phyloP scores from a whole-genome alignment of 1,284 basidiomycete species.

The Malassezia vespertilionis region DNA sequence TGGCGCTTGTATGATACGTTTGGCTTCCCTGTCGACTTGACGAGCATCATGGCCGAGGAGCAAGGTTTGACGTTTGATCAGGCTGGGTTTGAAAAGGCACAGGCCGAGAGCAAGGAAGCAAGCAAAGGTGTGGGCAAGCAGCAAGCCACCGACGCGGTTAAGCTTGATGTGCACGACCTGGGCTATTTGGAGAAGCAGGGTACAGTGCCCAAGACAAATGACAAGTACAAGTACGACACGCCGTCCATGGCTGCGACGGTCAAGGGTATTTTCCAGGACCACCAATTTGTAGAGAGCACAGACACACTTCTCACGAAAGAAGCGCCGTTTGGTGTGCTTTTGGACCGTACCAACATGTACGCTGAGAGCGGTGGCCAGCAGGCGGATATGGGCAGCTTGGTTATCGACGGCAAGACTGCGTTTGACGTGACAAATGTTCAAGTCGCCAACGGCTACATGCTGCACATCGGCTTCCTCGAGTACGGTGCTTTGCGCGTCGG shows the following conservation, averaged over 20 bases:
- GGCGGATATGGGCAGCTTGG: conserved; percentile 85
- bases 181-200: conserved; percentile 71
- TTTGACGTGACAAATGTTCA: conserved; percentile 92
- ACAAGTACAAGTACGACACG: conserved; percentile 77
- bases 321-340: conserved; percentile 68
- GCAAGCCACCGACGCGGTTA: conserved; percentile 57
- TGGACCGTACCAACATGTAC: conserved; percentile 94
- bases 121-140: conserved; percentile 70
- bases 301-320: conserved; percentile 50
- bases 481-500: conserved; percentile 61
- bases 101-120: conserved; percentile 76
- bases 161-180: conserved; percentile 91
- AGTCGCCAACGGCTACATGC: conserved; percentile 68
- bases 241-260: conserved; percentile 58
- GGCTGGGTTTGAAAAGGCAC: conserved; percentile 77
- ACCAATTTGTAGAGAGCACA: conserved; percentile 55
- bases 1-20: conserved; percentile 98
- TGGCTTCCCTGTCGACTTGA: conserved; percentile 94
- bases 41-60: conserved; percentile 94
- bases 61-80: conserved; percentile 74
- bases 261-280: conserved; percentile 75
- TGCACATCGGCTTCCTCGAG: conserved; percentile 80
- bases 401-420: conserved; percentile 79
- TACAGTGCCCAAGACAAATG: conserved; percentile 79
- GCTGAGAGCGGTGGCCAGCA: conserved; percentile 96